Evolutionary conservation across 257 asterid genomes (phyloP).

Genomic region (Plantago major): DNA sequence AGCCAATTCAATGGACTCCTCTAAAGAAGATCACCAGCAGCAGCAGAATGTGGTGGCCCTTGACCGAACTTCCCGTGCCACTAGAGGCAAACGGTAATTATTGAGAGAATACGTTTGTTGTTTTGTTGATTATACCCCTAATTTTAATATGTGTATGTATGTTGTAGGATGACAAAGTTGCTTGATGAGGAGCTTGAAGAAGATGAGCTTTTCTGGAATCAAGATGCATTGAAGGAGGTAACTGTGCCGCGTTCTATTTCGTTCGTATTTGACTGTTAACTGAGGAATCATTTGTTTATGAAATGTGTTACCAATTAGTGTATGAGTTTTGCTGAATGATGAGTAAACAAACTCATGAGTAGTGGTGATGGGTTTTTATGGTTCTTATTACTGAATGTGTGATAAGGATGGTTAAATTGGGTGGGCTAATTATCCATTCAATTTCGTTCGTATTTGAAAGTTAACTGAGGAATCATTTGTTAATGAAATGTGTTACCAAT

Average conservation of each 20-base stretch:
- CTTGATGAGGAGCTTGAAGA: slow-evolving; percentile 86
- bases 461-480: no score
- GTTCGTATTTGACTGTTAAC: no score
- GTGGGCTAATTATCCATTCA: no score
- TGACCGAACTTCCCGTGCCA: slow-evolving; percentile 73
- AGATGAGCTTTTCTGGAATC: slow-evolving; percentile 89
- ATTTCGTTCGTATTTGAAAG: no score
- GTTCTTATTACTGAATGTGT: no score
- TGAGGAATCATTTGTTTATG: no score
- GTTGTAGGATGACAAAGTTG: slow-evolving; percentile 75
- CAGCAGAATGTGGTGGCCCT: slow-evolving; percentile 28
- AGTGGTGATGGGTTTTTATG: no score
- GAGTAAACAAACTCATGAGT: not conserved
- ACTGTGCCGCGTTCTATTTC: not conserved
- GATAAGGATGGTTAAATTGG: no score
- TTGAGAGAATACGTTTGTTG: not conserved
- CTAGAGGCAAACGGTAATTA: slow-evolving; percentile 85
- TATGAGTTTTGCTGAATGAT: not conserved
- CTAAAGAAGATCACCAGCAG: no score
- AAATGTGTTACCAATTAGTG: not conserved
- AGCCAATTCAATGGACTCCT: no score
- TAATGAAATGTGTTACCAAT: no score
- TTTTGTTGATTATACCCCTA: slow-evolving; percentile 6
- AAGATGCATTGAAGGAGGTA: slow-evolving; percentile 95
- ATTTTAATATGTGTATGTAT: slow-evolving; percentile 5